These are phyloP conservation scores for Lizonia empirigonia DNA, from an alignment of 2,329 filamentous ascomycete species.

Conservation along the genomic window DNA sequence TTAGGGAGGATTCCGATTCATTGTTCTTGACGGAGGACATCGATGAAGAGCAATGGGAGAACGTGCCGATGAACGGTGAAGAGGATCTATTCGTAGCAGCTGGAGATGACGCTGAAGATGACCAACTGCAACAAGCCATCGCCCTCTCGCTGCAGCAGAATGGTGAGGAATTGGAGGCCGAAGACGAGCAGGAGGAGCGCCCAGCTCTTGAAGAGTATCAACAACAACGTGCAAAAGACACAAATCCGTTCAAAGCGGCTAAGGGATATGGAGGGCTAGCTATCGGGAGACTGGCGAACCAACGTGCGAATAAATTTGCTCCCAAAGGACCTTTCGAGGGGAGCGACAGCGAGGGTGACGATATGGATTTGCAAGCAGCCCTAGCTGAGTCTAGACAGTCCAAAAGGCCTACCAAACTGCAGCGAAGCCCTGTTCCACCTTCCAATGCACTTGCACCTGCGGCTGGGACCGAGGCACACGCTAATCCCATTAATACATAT, in stretches of 20 bases:
- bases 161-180: constrained; percentile 61
- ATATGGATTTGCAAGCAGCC: constrained; percentile 76
- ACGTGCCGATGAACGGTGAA: constrained; percentile 52
- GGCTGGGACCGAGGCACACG: constrained; percentile 42
- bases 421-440: constrained; percentile 38
- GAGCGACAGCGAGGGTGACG: constrained; percentile 71
- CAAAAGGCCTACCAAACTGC: constrained; percentile 44
- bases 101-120: constrained; percentile 63
- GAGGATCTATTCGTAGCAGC: constrained; percentile 64
- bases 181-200: constrained; percentile 51
- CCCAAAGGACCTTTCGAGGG: constrained; percentile 48
- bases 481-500: constrained; percentile 54
- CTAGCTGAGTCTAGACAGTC: constrained; percentile 71
- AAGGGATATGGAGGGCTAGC: constrained; percentile 57
- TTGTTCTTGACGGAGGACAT: constrained; percentile 60
- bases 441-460: constrained; percentile 9
- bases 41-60: constrained; percentile 50
- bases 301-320: constrained; percentile 64
- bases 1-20: constrained; percentile 54
- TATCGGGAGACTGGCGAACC: constrained; percentile 77
- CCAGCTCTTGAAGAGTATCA: constrained; percentile 55
- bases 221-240: constrained; percentile 51
- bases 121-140: constrained; percentile 81
- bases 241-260: constrained; percentile 48
- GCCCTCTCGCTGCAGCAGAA: constrained; percentile 76